phyloP scores from a whole-genome alignment of 2,329 filamentous ascomycete species.

The Grosmannia clavigera region DNA sequence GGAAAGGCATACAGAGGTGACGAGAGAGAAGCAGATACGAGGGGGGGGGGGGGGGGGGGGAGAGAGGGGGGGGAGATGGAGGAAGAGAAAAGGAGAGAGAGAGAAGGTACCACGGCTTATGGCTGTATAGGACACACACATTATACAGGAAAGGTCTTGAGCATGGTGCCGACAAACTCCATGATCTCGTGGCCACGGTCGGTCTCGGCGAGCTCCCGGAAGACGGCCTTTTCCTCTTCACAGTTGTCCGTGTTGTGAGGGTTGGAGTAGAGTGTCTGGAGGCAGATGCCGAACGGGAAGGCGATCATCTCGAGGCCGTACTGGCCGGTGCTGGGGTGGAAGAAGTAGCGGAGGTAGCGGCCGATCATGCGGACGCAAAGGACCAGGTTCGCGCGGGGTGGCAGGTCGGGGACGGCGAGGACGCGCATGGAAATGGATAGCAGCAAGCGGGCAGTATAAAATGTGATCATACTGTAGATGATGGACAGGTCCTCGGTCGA shows the following conservation, averaged over 20 bases:
- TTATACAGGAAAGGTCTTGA: slow-evolving; percentile 2
- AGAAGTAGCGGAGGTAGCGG: slow-evolving; percentile 10
- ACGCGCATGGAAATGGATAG: slow-evolving; percentile 11
- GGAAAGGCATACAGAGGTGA: not conserved
- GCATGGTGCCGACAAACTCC: slow-evolving; percentile 11
- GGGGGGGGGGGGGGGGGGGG: not conserved
- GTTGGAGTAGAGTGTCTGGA: slow-evolving; percentile 7
- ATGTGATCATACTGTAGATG: slow-evolving; percentile 11
- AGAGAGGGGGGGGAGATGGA: not conserved
- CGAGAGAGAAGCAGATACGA: not conserved
- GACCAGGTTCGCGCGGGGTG: slow-evolving; percentile 3
- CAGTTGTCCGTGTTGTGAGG: not conserved
- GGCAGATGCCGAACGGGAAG: slow-evolving; percentile 11
- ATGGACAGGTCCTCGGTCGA: slow-evolving; percentile 12
- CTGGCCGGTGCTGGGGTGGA: slow-evolving; percentile 12
- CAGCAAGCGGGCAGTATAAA: slow-evolving; percentile 10
- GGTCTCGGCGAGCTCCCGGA: slow-evolving; percentile 9
- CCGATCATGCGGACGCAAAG: slow-evolving; percentile 9
- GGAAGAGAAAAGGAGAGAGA: not conserved
- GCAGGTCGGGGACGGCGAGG: slow-evolving; percentile 5
- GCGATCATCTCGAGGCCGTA: slow-evolving; percentile 12
- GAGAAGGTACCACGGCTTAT: not conserved
- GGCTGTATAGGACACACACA: not conserved
- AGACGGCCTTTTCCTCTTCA: slow-evolving; percentile 5
- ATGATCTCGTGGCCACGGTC: slow-evolving; percentile 9